Conservation (phyloP, 1,139 yeast genomes). For the Geotrichum citri-aurantii region DNA sequence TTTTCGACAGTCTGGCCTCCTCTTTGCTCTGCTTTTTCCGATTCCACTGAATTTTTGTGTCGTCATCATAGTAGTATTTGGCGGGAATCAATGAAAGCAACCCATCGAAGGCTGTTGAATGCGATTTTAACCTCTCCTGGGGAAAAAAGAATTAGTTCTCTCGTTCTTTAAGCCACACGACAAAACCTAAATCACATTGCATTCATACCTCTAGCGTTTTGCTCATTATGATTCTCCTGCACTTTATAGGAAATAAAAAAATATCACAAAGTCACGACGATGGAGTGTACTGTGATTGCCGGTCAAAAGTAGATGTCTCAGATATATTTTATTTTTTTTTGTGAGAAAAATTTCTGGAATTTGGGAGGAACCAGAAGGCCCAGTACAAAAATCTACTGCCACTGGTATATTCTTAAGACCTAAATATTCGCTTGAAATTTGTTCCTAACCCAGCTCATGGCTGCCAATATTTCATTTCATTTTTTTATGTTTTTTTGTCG, state of each 20-base stretch:
- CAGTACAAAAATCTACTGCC: background rate
- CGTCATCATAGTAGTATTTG: conserved; percentile 72
- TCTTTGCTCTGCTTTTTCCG: conserved; percentile 63
- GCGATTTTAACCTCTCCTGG: conserved; percentile 75
- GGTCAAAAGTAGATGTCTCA: background rate
- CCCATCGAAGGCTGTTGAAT: conserved; percentile 86
- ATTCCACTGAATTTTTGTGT: conserved; percentile 81
- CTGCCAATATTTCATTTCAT: background rate
- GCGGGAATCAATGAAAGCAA: conserved; percentile 88
- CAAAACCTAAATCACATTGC: background rate
- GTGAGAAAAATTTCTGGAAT: background rate
- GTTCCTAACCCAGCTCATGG: background rate
- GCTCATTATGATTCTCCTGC: conserved; percentile 22
- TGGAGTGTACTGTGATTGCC: background rate
- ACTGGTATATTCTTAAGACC: conserved; percentile 7
- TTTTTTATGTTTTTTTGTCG: background rate
- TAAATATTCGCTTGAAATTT: conserved; percentile 1
- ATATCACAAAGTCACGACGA: background rate
- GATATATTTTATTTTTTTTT: background rate
- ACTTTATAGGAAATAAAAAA: background rate
- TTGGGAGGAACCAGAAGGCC: background rate
- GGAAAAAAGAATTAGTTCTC: conserved; percentile 12
- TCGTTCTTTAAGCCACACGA: background rate
- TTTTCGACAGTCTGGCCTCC: conserved; percentile 56
- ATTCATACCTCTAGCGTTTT: conserved; percentile 28